These are phyloP conservation scores for Isatis lusitanica DNA, from an alignment of 441 rosid genomes.

Conservation along the genomic window DNA sequence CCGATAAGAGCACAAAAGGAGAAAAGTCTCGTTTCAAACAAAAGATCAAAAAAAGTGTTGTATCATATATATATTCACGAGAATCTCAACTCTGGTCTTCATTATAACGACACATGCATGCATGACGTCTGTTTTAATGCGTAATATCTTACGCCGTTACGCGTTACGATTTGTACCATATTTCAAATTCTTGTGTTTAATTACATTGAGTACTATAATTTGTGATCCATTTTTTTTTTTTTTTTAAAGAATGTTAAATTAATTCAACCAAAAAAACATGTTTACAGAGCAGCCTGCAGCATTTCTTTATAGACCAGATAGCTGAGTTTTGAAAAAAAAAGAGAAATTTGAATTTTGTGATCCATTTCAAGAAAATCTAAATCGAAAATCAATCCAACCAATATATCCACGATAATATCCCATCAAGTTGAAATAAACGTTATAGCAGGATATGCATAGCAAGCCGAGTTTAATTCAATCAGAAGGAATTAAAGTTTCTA, in stretches of 20 bases:
- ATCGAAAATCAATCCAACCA: background rate
- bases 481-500: too few relatives aligned
- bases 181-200: background rate
- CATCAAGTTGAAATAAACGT: too few relatives aligned
- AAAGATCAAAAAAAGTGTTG: background rate
- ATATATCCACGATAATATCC: too few relatives aligned
- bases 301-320: too few relatives aligned
- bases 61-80: background rate
- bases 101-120: background rate
- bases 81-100: background rate
- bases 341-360: background rate
- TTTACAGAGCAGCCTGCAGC: too few relatives aligned
- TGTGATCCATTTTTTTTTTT: too few relatives aligned
- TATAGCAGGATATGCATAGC: too few relatives aligned
- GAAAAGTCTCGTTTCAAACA: background rate
- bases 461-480: too few relatives aligned
- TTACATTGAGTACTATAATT: background rate
- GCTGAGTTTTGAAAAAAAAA: too few relatives aligned
- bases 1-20: background rate
- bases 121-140: background rate
- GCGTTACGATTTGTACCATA: background rate
- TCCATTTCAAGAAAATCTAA: background rate
- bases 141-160: background rate
- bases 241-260: too few relatives aligned
- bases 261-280: too few relatives aligned